Percentiles rank a stretch among this genome's conserved stretches.
Conservation (phyloP, 1,284 basidiomycete genomes). For the Earliella scabrosa region DNA sequence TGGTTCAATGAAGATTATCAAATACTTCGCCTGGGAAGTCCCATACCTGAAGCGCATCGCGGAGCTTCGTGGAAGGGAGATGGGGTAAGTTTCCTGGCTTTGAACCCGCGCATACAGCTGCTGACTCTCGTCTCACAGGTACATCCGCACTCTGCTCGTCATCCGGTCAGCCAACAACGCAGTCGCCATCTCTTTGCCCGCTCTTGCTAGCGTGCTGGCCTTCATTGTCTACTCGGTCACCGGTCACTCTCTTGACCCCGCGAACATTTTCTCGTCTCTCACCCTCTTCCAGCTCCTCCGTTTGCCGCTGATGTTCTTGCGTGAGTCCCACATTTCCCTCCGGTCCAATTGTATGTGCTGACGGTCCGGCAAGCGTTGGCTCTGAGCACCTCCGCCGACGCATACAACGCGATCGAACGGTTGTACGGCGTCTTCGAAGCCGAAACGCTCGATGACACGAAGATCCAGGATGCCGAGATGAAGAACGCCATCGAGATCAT, state of each 20-base stretch:
- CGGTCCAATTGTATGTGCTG: background rate
- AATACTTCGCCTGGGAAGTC: constrained; percentile 83
- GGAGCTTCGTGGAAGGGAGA: constrained; percentile 76
- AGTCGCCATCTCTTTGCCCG: constrained; percentile 73
- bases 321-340: constrained; percentile 39
- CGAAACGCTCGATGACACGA: constrained; percentile 67
- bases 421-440: constrained; percentile 78
- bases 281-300: constrained; percentile 82
- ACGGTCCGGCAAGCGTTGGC: constrained; percentile 60
- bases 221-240: constrained; percentile 83
- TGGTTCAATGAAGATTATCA: constrained; percentile 88
- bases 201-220: constrained; percentile 83
- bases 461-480: constrained; percentile 52
- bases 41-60: constrained; percentile 78
- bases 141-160: constrained; percentile 78
- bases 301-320: constrained; percentile 77
- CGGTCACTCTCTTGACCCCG: constrained; percentile 70
- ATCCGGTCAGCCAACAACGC: constrained; percentile 74
- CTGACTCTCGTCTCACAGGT: constrained; percentile 39
- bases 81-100: constrained; percentile 47
- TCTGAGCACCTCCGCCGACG: constrained; percentile 79
- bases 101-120: background rate
- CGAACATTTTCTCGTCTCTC: constrained; percentile 81
- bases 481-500: constrained; percentile 67
- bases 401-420: constrained; percentile 73